Evolutionary conservation across 306 rosid genomes (phyloP).

Genomic region (Nissolia schottii): DNA sequence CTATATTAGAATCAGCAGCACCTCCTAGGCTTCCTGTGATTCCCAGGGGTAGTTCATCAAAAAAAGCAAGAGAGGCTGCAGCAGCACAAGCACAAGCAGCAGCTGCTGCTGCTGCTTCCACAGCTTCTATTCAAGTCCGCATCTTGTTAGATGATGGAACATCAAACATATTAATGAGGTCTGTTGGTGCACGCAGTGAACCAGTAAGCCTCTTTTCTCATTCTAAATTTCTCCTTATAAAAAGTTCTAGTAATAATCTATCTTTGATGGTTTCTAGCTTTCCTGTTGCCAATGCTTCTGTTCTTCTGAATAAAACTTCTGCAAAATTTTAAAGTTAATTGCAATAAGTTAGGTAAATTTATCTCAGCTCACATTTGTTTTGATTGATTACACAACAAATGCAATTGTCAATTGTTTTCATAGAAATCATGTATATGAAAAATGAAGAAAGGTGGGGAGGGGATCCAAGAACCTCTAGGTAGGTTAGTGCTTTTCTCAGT

Average conservation of each 20-base stretch:
- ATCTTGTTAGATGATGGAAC: slow-evolving; percentile 98
- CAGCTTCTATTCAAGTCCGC: slow-evolving; percentile 98
- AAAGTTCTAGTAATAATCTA: not conserved
- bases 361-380: slow-evolving; percentile 15
- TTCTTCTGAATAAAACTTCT: slow-evolving; percentile 4
- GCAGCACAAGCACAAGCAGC: slow-evolving; percentile 98
- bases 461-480: not conserved
- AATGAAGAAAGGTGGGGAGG: not conserved
- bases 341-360: not conserved
- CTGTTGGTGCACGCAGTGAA: slow-evolving; percentile 87
- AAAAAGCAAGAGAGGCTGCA: slow-evolving; percentile 94
- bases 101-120: slow-evolving; percentile 93
- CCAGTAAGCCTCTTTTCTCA: slow-evolving; percentile 55
- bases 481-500: not conserved
- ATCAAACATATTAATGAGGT: slow-evolving; percentile 87
- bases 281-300: slow-evolving; percentile 14
- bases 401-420: not conserved
- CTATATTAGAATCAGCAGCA: slow-evolving; percentile 78
- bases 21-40: slow-evolving; percentile 81
- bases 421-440: not conserved
- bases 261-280: slow-evolving; percentile 5
- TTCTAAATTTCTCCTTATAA: not conserved
- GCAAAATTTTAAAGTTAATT: not conserved
- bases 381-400: not conserved
- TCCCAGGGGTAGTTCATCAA: slow-evolving; percentile 86